A percentile compares a stretch with the other conserved stretches of the same genome.
phyloP scores from a whole-genome alignment of 176 grass and related monocot genomes.

The Juncus inflexus region DNA sequence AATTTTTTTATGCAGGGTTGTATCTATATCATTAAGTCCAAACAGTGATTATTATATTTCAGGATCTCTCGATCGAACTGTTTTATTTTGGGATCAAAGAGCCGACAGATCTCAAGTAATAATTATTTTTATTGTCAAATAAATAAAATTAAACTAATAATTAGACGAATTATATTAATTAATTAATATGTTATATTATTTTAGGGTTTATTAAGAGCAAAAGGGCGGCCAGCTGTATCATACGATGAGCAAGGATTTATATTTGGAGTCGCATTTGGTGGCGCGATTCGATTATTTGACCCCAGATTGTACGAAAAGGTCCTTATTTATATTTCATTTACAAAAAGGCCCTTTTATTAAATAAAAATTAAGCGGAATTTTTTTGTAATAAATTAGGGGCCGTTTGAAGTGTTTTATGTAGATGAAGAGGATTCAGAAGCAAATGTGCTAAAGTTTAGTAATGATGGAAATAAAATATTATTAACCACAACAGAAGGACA shows the following conservation, averaged over 20 bases:
- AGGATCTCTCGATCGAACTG: conserved; percentile 89
- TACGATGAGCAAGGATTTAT: conserved; percentile 91
- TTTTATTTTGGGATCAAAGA: conserved; percentile 84
- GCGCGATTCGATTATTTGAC: conserved; percentile 79
- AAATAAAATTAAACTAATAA: conserved; percentile 12
- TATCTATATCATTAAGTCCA: conserved; percentile 76
- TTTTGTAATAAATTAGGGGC: conserved; percentile 46
- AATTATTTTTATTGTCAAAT: conserved; percentile 12
- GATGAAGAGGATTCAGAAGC: conserved; percentile 67
- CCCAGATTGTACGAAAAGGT: conserved; percentile 86
- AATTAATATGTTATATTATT: conserved; percentile 20
- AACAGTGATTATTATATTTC: conserved; percentile 76
- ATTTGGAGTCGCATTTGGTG: conserved; percentile 80
- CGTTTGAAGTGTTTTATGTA: conserved; percentile 72
- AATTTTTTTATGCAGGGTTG: conserved; percentile 56
- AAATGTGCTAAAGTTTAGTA: conserved; percentile 93
- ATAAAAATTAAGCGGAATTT: not conserved
- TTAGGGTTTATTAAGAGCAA: conserved; percentile 75
- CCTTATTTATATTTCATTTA: not conserved
- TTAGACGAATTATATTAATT: not conserved
- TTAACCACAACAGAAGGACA: conserved; percentile 80
- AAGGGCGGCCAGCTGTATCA: conserved; percentile 92
- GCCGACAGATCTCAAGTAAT: conserved; percentile 88
- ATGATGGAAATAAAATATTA: conserved; percentile 71
- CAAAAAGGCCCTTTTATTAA: not conserved